These are phyloP conservation scores for Candida boleticola DNA, from an alignment of 805 yeast genomes.

Conservation along the genomic window DNA sequence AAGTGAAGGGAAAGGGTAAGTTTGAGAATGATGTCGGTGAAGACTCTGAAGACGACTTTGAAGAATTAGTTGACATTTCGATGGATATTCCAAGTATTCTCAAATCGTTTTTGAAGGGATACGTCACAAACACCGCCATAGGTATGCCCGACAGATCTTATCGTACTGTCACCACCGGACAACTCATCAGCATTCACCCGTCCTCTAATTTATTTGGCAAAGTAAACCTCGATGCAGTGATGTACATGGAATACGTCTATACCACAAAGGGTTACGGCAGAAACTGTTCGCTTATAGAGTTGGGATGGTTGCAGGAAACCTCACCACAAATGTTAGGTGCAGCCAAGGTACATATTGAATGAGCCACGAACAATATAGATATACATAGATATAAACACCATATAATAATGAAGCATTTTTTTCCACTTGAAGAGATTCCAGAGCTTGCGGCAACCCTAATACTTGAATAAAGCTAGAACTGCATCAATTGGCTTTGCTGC, in stretches of 20 bases:
- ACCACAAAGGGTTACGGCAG: conserved; percentile 93
- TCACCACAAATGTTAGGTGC: conserved; percentile 64
- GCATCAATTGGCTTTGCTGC: too few species aligned
- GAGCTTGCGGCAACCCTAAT: too few species aligned
- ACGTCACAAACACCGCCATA: conserved; percentile 83
- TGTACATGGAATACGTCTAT: conserved; percentile 93
- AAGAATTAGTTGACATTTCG: conserved; percentile 14
- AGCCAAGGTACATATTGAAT: conserved; percentile 20
- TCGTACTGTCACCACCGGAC: conserved; percentile 82
- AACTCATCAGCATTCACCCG: conserved; percentile 84
- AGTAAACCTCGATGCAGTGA: conserved; percentile 70
- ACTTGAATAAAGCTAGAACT: too few species aligned
- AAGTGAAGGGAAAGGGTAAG: conserved; percentile 12
- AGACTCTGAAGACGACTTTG: conserved; percentile 20
- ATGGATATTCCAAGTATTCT: conserved; percentile 58
- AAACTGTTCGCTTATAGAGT: conserved; percentile 75
- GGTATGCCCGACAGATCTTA: conserved; percentile 94
- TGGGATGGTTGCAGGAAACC: conserved; percentile 82
- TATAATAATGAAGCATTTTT: too few species aligned
- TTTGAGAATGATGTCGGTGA: too few species aligned
- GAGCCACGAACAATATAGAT: background rate
- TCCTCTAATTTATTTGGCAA: conserved; percentile 84
- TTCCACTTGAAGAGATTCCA: background rate
- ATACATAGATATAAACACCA: background rate
- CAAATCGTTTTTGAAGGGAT: conserved; percentile 82